phyloP scores from a whole-genome alignment of 2,329 filamentous ascomycete genomes.

The Simplicillium aogashimaense region DNA sequence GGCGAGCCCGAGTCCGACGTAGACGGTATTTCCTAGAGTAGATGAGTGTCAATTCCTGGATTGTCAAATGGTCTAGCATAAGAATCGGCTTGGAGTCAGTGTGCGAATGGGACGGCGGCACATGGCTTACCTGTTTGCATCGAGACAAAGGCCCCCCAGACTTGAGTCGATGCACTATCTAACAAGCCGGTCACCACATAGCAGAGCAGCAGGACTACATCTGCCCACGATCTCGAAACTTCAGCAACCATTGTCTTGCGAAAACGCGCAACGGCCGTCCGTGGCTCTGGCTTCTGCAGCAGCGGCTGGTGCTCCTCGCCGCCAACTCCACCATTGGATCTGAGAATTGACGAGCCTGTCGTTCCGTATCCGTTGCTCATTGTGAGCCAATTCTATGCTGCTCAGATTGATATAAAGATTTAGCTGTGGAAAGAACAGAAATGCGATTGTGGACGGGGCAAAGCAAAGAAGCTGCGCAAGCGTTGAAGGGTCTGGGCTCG shows the following conservation, averaged over 20 bases:
- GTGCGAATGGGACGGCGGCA: neutral
- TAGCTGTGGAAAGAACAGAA: too few species aligned
- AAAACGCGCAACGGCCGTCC: constrained; percentile 14
- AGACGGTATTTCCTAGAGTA: constrained; percentile 60
- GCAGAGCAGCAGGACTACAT: constrained; percentile 59
- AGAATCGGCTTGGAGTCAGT: too few species aligned
- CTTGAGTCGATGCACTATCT: constrained; percentile 66
- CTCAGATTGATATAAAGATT: too few species aligned
- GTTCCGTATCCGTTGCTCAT: constrained; percentile 2
- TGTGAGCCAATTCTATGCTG: constrained; percentile 1
- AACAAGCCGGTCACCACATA: constrained; percentile 71
- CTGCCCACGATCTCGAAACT: constrained; percentile 52
- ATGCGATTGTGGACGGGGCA: too few species aligned
- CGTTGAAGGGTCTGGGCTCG: too few species aligned
- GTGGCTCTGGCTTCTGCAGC: constrained; percentile 14
- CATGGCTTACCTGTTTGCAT: constrained; percentile 67
- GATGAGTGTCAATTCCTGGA: too few species aligned
- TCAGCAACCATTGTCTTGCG: constrained; percentile 29
- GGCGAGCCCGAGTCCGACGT: constrained; percentile 64
- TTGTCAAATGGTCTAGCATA: too few species aligned
- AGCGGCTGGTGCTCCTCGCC: constrained; percentile 22
- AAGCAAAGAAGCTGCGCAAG: too few species aligned
- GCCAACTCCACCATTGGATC: neutral
- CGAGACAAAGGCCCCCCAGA: constrained; percentile 72
- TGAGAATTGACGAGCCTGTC: neutral